phyloP scores from a whole-genome alignment of 176 grass and related monocot genomes.

The Themeda triandra region DNA sequence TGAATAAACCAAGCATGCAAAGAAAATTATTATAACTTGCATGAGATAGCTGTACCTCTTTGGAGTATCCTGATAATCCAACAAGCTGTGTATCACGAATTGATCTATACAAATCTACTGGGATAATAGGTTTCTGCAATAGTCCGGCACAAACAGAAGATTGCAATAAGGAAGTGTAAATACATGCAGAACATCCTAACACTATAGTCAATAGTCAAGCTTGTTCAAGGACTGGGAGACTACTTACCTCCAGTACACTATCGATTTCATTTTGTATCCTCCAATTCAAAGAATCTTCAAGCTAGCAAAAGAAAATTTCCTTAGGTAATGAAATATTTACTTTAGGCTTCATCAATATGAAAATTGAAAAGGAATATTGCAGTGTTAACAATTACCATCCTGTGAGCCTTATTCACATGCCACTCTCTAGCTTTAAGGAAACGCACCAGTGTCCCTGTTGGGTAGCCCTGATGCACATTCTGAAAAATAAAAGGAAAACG shows the following conservation, averaged over 20 bases:
- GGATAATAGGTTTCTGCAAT: constrained; percentile 77
- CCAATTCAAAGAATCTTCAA: constrained; percentile 88
- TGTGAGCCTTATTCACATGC: constrained; percentile 60
- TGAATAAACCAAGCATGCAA: neutral
- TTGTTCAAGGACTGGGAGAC: constrained; percentile 4
- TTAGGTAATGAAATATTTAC: constrained; percentile 18
- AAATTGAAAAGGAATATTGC: neutral
- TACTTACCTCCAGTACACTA: constrained; percentile 66
- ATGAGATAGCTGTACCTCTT: constrained; percentile 40
- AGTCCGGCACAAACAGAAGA: constrained; percentile 19
- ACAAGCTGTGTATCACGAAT: constrained; percentile 72
- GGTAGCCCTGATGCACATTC: constrained; percentile 69
- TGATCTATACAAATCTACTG: constrained; percentile 60
- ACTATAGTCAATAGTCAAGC: neutral
- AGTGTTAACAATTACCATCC: constrained; percentile 48
- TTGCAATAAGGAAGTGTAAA: constrained; percentile 3
- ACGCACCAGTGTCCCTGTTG: constrained; percentile 56
- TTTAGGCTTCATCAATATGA: constrained; percentile 11
- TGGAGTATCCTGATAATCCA: constrained; percentile 77
- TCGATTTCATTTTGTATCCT: constrained; percentile 90
- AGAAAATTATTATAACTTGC: constrained; percentile 3
- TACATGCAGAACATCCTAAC: neutral
- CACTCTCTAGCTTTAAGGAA: constrained; percentile 87
- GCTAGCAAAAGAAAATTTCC: constrained; percentile 46
- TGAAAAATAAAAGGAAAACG: constrained; percentile 28